Conservation (phyloP, 768 basidiomycete genomes). For the Daedaleopsis sinensis region DNA sequence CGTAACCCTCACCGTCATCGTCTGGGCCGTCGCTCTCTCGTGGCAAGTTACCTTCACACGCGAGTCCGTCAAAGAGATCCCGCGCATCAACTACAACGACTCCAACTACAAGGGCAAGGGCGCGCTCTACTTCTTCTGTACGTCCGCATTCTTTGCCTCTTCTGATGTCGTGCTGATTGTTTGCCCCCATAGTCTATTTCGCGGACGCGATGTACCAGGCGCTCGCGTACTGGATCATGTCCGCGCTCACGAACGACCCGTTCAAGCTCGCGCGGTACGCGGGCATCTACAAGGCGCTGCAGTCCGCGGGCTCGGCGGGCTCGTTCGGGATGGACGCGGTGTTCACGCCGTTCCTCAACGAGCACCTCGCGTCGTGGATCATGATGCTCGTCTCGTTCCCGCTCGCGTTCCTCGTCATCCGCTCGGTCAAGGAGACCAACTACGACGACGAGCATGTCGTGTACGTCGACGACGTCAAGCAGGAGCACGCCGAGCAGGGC, state of each 20-base stretch:
- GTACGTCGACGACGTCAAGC: slow-evolving; percentile 30
- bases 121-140: slow-evolving; percentile 44
- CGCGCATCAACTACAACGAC: slow-evolving; percentile 37
- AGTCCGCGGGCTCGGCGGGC: slow-evolving; percentile 41
- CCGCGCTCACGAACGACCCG: slow-evolving; percentile 47
- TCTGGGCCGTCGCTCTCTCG: slow-evolving; percentile 42
- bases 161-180: not conserved
- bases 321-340: slow-evolving; percentile 51
- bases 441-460: slow-evolving; percentile 39
- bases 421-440: slow-evolving; percentile 40
- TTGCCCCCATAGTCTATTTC: slow-evolving; percentile 38
- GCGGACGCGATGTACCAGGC: slow-evolving; percentile 40
- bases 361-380: slow-evolving; percentile 40
- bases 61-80: slow-evolving; percentile 13
- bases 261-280: slow-evolving; percentile 47
- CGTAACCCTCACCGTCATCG: slow-evolving; percentile 32
- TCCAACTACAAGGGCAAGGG: slow-evolving; percentile 37
- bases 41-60: slow-evolving; percentile 46
- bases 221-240: slow-evolving; percentile 44
- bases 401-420: slow-evolving; percentile 36
- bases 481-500: slow-evolving; percentile 19
- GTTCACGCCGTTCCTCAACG: slow-evolving; percentile 45
- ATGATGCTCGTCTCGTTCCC: slow-evolving; percentile 40
- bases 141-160: slow-evolving; percentile 11
- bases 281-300: slow-evolving; percentile 46